A percentile compares a stretch with the other conserved stretches of the same genome.
Conservation (phyloP, 164 flowering plant species). For the Magnolia kwangsiensis region DNA sequence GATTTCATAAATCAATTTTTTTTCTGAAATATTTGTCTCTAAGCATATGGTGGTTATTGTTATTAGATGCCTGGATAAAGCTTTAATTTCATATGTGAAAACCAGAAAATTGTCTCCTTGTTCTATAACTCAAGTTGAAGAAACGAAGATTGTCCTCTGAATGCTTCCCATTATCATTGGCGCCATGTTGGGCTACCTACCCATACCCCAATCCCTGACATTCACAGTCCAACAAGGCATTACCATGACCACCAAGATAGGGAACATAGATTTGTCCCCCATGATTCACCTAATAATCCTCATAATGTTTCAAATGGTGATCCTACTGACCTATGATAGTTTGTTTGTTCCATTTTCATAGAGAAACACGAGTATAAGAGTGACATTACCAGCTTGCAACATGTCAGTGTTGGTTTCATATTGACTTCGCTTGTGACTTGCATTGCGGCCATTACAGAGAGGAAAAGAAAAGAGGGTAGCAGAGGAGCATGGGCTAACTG, state of each 20-base stretch:
- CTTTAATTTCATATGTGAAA: slow-evolving; percentile 36
- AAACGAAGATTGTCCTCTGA: slow-evolving; percentile 31
- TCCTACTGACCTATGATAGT: slow-evolving; percentile 50
- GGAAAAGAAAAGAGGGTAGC: slow-evolving; percentile 44
- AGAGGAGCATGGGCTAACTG: slow-evolving; percentile 3
- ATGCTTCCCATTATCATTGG: slow-evolving; percentile 50
- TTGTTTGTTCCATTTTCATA: slow-evolving; percentile 39
- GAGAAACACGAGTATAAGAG: slow-evolving; percentile 34
- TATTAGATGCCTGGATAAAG: slow-evolving; percentile 22
- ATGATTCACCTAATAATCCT: slow-evolving; percentile 39
- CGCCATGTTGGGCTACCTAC: slow-evolving; percentile 52
- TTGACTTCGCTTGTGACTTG: slow-evolving; percentile 30
- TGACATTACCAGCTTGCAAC: slow-evolving; percentile 47
- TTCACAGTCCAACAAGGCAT: slow-evolving; percentile 60
- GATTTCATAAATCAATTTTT: too few species aligned
- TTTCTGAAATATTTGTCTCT: neutral
- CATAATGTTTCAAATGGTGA: slow-evolving; percentile 42
- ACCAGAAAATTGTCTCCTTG: slow-evolving; percentile 27
- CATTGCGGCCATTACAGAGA: slow-evolving; percentile 52
- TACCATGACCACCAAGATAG: slow-evolving; percentile 56
- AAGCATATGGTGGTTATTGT: neutral
- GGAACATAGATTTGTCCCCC: slow-evolving; percentile 46
- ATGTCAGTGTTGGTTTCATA: slow-evolving; percentile 54
- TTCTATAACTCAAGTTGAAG: slow-evolving; percentile 40
- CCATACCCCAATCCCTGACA: slow-evolving; percentile 61